Base-by-base conservation (phyloP, 176 grass and related monocot genomes). In the Alloteropsis semialata region DNA sequence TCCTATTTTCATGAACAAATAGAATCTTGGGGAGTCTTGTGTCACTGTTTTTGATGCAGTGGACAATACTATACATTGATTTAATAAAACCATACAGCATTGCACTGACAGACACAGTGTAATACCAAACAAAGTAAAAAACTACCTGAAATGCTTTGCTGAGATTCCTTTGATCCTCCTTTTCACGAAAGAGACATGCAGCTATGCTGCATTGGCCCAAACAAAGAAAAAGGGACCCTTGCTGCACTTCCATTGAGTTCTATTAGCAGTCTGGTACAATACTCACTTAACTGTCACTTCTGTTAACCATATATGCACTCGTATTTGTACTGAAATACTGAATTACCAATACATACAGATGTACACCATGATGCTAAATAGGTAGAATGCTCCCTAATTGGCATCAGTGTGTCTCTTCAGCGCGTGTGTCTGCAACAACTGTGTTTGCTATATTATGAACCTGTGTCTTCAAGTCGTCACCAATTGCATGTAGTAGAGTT, bases 121-220 rank as follows among this genome's bases (percentile, higher is more conserved):
- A 84, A 25, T 25, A 34, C 46, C 29, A 70, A 60, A 78, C 64
- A 78, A 12, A n/a, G n/a, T n/a, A n/a, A n/a, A n/a, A n/a, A n/a
- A 58, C 10, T 27, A 38, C 38, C 15, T n/a, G 74, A 85, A 70
- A 66, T 21, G 21, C 53, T 56, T 15, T 69, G 50, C 62, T 36
- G 70, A 60, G 39, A 22, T 49, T 29, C 28, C 74, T 46, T 60
- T 70, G 63, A 58, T 48, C 64, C 64, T 60, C 64, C 48, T 59
- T 77, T 78, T 78, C 10, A 69, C 69, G 10, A 43, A 55, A 86
- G 57, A 60, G 72, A 82, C 15, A 76, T 53, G 33, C 61, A 76
- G 49, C 2, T 19, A 39, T 61, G 4, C 30, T 43, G 76, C 66
- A 56, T 64, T 41, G 32, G 21, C 21, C 48, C 37, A 67, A 57